Percentiles rank a stretch among this genome's conserved stretches.
Evolutionary conservation across 2,329 filamentous ascomycete genomes (phyloP).

Genomic region (Penicillium sp.): DNA sequence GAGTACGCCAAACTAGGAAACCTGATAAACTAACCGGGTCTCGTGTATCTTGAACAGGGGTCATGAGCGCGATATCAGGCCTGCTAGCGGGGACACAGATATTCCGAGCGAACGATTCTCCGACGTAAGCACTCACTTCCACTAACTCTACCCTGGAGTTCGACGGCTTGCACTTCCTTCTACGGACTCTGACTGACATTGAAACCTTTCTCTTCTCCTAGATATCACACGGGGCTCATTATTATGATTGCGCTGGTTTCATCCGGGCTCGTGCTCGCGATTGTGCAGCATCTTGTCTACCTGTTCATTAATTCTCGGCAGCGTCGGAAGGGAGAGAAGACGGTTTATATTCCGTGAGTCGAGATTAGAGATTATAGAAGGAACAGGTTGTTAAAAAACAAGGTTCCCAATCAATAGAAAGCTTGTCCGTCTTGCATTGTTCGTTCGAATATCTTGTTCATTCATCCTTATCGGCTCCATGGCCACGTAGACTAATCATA

Average conservation of each 20-base stretch:
- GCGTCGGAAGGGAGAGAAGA: neutral
- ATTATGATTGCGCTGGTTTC: constrained; percentile 4
- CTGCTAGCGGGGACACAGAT: constrained; percentile 59
- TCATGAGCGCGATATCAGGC: constrained; percentile 58
- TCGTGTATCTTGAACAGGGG: constrained; percentile 26
- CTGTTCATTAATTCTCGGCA: constrained; percentile 1
- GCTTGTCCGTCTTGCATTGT: too few relatives aligned
- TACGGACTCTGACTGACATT: neutral
- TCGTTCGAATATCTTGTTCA: too few relatives aligned
- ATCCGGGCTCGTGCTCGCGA: neutral
- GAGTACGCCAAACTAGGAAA: too few relatives aligned
- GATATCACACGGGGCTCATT: constrained; percentile 1
- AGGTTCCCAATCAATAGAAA: too few relatives aligned
- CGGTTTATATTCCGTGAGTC: neutral
- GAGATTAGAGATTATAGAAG: neutral
- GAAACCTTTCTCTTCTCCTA: neutral
- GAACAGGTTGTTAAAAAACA: too few relatives aligned
- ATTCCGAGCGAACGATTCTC: constrained; percentile 47
- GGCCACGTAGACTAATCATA: too few relatives aligned
- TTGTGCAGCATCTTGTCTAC: neutral
- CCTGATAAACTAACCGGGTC: too few relatives aligned
- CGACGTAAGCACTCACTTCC: neutral
- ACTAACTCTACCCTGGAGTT: neutral
- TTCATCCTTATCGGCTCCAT: too few relatives aligned
- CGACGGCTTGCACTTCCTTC: too few relatives aligned